phyloP scores from a whole-genome alignment of 2,329 filamentous ascomycete species.

The Harringtonia aguacate region DNA sequence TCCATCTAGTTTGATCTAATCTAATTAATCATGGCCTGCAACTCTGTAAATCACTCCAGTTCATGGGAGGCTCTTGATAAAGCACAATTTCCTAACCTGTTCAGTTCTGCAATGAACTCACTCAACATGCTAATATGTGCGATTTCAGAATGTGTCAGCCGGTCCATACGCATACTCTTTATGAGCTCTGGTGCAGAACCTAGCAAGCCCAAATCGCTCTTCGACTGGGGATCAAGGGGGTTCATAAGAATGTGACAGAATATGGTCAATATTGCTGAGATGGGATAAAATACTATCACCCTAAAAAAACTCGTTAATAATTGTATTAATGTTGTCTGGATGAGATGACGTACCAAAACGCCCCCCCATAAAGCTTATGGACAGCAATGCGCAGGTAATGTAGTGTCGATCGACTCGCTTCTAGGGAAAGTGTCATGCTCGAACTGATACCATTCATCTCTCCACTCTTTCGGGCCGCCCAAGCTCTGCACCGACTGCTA shows the following conservation, averaged over 20 bases:
- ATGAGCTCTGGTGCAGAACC: conserved; percentile 30
- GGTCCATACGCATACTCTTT: conserved; percentile 25
- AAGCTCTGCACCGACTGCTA: conserved; percentile 37
- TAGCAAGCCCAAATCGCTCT: conserved; percentile 34
- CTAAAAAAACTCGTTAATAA: conserved; percentile 19
- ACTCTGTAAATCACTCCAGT: too few relatives aligned
- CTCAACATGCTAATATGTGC: too few relatives aligned
- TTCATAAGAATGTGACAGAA: conserved; percentile 43
- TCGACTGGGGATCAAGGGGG: conserved; percentile 29
- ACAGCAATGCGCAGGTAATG: conserved; percentile 32
- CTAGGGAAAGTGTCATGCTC: conserved; percentile 39
- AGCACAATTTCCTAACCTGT: too few relatives aligned
- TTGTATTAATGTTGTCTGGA: background rate
- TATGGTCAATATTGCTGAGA: conserved; percentile 39
- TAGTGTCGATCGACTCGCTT: conserved; percentile 44
- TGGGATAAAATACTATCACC: conserved; percentile 44
- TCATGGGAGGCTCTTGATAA: too few relatives aligned
- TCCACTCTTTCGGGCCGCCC: conserved; percentile 20
- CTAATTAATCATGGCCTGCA: too few relatives aligned
- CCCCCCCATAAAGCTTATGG: conserved; percentile 29
- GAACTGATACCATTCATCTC: conserved; percentile 25
- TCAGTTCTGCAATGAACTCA: too few relatives aligned
- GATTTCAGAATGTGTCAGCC: too few relatives aligned
- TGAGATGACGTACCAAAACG: conserved; percentile 34
- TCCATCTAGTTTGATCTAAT: too few relatives aligned